Evolutionary conservation across 2,329 filamentous ascomycete species (phyloP).

Genomic region (Fusarium neocosmosporiellum): DNA sequence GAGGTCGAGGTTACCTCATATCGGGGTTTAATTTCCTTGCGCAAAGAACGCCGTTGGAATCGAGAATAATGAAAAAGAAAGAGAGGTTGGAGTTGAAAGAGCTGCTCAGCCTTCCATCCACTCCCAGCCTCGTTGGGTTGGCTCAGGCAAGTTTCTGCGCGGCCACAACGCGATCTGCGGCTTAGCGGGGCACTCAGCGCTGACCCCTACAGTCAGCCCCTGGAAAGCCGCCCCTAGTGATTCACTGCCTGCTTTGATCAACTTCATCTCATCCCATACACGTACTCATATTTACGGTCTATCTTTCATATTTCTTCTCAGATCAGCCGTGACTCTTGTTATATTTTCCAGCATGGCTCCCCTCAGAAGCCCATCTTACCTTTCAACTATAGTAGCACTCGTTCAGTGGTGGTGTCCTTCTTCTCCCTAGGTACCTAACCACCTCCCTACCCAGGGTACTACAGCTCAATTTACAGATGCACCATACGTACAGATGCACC

Average conservation of each 20-base stretch:
- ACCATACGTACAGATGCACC: no score
- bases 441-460: no score
- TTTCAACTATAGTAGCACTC: neutral
- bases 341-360: no score
- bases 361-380: neutral
- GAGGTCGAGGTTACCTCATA: conserved; percentile 35
- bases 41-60: neutral
- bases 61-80: neutral
- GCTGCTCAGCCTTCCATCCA: conserved; percentile 37
- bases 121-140: conserved; percentile 35
- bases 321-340: neutral
- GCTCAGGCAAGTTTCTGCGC: conserved; percentile 11
- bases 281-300: neutral
- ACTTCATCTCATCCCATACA: neutral
- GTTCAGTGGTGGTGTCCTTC: neutral
- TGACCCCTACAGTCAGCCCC: neutral
- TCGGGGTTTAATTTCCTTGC: conserved; percentile 8
- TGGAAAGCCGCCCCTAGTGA: neutral
- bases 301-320: neutral
- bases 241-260: neutral
- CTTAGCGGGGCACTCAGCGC: conserved; percentile 4
- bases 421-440: neutral
- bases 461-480: no score
- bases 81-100: conserved; percentile 7
- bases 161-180: neutral